These are phyloP conservation scores for Cryptosporidium bovis DNA, from an alignment of 169 alveolate genomes.

Conservation along the genomic window DNA sequence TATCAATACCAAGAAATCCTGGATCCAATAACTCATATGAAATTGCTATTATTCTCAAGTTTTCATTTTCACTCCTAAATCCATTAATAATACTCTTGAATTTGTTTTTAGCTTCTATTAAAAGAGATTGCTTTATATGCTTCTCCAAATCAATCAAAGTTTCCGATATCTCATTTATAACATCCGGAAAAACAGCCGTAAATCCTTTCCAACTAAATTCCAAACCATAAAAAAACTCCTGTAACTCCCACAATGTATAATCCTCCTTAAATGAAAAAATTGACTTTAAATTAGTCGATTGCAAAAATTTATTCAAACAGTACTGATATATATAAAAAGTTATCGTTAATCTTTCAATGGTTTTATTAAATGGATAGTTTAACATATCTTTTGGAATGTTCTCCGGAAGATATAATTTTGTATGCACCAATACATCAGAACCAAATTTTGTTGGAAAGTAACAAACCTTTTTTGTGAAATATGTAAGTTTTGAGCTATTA, in stretches of 20 bases:
- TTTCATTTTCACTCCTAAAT: slow-evolving; percentile 24
- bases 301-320: slow-evolving; percentile 7
- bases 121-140: slow-evolving; percentile 1
- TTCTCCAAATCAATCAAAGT: background rate
- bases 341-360: slow-evolving; percentile 3
- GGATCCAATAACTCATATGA: slow-evolving; percentile 51
- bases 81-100: background rate
- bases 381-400: slow-evolving; percentile 18
- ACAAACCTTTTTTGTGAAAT: slow-evolving; percentile 16
- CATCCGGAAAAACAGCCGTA: slow-evolving; percentile 47
- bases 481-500: background rate
- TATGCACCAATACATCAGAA: slow-evolving; percentile 8
- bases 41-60: slow-evolving; percentile 17
- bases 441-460: slow-evolving; percentile 25
- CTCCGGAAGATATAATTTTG: slow-evolving; percentile 11
- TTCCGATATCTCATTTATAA: slow-evolving; percentile 3
- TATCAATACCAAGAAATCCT: slow-evolving; percentile 23
- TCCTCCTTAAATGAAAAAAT: slow-evolving; percentile 13
- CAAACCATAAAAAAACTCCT: slow-evolving; percentile 45
- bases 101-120: slow-evolving; percentile 5
- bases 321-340: slow-evolving; percentile 20
- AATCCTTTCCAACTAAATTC: slow-evolving; percentile 59
- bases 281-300: slow-evolving; percentile 1
- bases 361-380: background rate
- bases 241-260: slow-evolving; percentile 38